Evolutionary conservation across 306 rosid species (phyloP), one percentile per base, ranked within the genome.

Genomic region (Vigna trinervia): DNA sequence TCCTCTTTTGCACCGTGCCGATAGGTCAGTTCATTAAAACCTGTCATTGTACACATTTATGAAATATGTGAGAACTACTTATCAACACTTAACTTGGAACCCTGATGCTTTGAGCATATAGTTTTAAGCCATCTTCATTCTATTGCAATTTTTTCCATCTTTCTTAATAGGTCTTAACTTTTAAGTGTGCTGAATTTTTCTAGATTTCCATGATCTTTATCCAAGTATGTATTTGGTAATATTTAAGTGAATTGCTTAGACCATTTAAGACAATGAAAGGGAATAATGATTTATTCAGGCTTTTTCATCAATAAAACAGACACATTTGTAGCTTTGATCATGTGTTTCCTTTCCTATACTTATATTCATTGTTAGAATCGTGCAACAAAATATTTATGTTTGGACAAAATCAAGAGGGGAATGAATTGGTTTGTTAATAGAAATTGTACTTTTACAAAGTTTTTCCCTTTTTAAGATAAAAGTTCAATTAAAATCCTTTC

Each of bases 1-100:
- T 79, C 58, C 89, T 45, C 82, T 89, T 46, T 41, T 54, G 76
- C 96, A 95, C 71, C 91, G 89, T 75, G 46, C 90, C 77, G 54
- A 94, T 59, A 79, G 85, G 98, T 92, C 64, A 82, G 94, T 81
- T 67, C 69, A 13, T 69, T 28, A 57, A 78, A 73, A 78, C 71
- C 46, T 67, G 48, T 34, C 56, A 32, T 45, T 45, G 28, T 22
- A 66, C 64, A 45, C 50, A 26, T 77, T 41, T 41, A 3, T 41
- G 10, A 41, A 56, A 61, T 41, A 41, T 73, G 23, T 20, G 20
- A 59, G 30, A 28, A 28, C 41, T 13, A 28, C 41, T 59, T 54
- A 60, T 20, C 63, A 3, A 17, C 41, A 66, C 57, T 57, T 57
- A 34, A 45, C 41, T 15, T 54, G 47, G 69, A 28, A 23, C 28